Percentiles rank a stretch among this genome's conserved stretches.
Evolutionary conservation across 495 filamentous ascomycete species (phyloP).

Genomic region (Talaromyces ruber): DNA sequence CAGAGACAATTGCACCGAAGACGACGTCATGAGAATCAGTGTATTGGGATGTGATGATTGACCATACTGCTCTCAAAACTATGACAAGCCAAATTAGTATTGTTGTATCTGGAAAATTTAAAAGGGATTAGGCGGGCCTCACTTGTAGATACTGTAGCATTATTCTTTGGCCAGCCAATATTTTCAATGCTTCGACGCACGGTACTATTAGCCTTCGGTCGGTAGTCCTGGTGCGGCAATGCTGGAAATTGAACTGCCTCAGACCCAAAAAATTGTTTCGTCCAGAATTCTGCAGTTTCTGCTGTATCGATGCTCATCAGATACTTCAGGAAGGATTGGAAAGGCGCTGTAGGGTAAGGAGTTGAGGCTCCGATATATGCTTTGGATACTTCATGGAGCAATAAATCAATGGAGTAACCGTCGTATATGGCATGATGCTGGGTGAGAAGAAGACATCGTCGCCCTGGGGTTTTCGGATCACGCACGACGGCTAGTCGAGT

Average conservation of each 20-base stretch:
- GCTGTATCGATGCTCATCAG: background rate
- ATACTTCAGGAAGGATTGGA: background rate
- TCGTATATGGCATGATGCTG: conserved; percentile 16
- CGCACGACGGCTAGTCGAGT: background rate
- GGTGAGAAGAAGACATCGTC: conserved; percentile 3
- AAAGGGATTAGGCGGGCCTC: background rate
- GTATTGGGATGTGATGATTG: conserved; percentile 28
- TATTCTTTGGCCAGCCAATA: background rate
- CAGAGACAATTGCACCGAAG: conserved; percentile 29
- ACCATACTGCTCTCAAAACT: conserved; percentile 34
- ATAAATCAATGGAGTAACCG: conserved; percentile 9
- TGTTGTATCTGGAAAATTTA: background rate
- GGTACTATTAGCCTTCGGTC: background rate
- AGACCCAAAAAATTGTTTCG: background rate
- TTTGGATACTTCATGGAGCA: conserved; percentile 8
- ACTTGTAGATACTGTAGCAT: background rate
- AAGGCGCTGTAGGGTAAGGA: background rate
- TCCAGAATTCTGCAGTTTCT: background rate
- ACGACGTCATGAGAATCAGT: conserved; percentile 25
- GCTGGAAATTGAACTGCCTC: background rate
- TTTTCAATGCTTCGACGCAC: background rate
- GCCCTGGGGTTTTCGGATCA: background rate
- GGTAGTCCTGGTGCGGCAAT: background rate
- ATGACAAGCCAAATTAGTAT: background rate
- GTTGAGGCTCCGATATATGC: background rate